Evolutionary conservation across 441 rosid genomes (phyloP).

Genomic region (Metrosideros polymorpha): DNA sequence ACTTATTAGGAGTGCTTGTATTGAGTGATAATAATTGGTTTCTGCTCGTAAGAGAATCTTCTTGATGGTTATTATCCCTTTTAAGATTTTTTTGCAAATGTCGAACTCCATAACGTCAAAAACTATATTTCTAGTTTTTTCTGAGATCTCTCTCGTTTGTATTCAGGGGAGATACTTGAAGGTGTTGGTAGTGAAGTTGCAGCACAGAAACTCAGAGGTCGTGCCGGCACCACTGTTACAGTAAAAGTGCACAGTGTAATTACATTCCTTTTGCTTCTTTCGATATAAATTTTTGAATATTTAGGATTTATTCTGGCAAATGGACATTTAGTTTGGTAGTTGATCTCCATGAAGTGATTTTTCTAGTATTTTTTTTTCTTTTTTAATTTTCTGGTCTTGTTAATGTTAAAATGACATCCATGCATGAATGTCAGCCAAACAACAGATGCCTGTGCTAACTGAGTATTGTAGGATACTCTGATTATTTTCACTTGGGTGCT

Average conservation of each 20-base stretch:
- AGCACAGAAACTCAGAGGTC: conserved; percentile 82
- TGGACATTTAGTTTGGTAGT: not conserved
- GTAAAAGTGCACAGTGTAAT: conserved; percentile 63
- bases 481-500: not conserved
- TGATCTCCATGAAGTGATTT: not conserved
- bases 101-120: not conserved
- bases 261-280: not conserved
- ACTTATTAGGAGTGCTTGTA: not conserved
- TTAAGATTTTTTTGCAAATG: not conserved
- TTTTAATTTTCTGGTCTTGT: not conserved
- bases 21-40: not conserved
- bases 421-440: not conserved
- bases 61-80: not conserved
- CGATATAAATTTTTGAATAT: not conserved
- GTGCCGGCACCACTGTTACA: conserved; percentile 67
- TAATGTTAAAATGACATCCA: not conserved
- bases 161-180: conserved; percentile 61
- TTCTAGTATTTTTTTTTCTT: not conserved
- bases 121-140: not conserved
- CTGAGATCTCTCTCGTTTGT: not conserved
- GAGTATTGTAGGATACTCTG: not conserved
- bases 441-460: not conserved
- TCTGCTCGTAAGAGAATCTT: not conserved
- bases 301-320: not conserved
- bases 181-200: conserved; percentile 71